Conservation (phyloP, 805 yeast genomes). For the Wickerhamomyces queroliae region DNA sequence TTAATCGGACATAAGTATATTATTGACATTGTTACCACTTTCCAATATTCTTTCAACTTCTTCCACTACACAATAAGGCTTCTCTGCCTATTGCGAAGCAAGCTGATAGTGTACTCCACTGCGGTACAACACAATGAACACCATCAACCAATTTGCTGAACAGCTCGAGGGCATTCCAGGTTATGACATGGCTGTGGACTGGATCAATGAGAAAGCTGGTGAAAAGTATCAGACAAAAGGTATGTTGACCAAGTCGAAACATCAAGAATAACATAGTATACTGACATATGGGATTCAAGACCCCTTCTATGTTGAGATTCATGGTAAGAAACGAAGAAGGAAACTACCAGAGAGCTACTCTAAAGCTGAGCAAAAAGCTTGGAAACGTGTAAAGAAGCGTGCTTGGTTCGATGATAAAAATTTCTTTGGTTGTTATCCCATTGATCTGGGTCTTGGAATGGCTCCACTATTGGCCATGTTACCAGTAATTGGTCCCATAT, state of each 20-base stretch:
- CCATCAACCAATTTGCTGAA: constrained; percentile 17
- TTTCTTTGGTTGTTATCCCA: constrained; percentile 70
- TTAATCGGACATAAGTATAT: no score
- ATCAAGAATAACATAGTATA: neutral
- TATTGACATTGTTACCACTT: no score
- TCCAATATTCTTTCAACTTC: no score
- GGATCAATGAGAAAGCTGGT: constrained; percentile 62
- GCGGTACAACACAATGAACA: constrained; percentile 10
- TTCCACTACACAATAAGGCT: no score
- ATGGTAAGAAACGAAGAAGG: constrained; percentile 51
- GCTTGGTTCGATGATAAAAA: constrained; percentile 91
- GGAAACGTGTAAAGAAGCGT: constrained; percentile 66
- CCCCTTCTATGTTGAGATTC: constrained; percentile 52
- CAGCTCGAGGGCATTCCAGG: constrained; percentile 51
- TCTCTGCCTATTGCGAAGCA: no score
- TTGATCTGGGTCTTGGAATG: constrained; percentile 72
- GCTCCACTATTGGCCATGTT: constrained; percentile 68
- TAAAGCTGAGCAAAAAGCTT: constrained; percentile 54
- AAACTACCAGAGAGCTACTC: constrained; percentile 54
- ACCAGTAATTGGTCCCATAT: constrained; percentile 80
- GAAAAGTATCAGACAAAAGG: constrained; percentile 53
- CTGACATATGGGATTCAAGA: constrained; percentile 25
- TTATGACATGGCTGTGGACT: constrained; percentile 46
- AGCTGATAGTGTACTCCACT: no score
- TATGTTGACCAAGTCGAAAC: constrained; percentile 4